These are phyloP conservation scores for Wilcoxina mikolae DNA, from an alignment of 495 filamentous ascomycete genomes.

Conservation along the genomic window DNA sequence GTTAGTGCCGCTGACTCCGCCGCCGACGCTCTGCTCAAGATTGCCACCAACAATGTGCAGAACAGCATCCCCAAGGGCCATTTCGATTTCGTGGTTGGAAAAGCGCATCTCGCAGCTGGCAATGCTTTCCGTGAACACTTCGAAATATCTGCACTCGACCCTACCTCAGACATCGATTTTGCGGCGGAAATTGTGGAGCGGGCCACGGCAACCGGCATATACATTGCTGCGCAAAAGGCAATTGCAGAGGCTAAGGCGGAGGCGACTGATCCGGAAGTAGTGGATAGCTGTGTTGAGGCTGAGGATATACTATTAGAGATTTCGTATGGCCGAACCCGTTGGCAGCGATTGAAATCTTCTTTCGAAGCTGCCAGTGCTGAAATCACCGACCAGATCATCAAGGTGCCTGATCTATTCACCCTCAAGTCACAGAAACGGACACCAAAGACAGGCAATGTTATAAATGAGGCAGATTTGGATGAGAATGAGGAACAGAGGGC, in stretches of 20 bases:
- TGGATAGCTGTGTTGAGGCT: not conserved
- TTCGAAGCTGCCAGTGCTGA: not conserved
- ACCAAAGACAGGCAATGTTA: not conserved
- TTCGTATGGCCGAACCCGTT: not conserved
- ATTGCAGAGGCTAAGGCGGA: not conserved
- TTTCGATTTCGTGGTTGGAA: not conserved
- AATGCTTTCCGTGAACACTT: slow-evolving; percentile 1
- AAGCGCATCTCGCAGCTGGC: not conserved
- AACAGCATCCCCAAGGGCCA: not conserved
- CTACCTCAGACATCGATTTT: not conserved
- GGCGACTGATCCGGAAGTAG: not conserved
- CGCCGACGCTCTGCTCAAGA: not conserved
- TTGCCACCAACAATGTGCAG: not conserved
- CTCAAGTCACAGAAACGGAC: not conserved
- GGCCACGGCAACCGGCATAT: not conserved
- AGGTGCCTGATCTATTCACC: not conserved
- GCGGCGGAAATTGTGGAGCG: not conserved
- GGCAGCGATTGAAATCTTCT: not conserved
- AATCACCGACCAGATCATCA: not conserved
- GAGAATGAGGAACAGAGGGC: not conserved
- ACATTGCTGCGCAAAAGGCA: slow-evolving; percentile 1
- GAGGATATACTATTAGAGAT: not conserved
- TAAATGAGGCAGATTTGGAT: not conserved
- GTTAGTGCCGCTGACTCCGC: not conserved
- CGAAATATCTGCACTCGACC: not conserved